Base-by-base conservation (phyloP, 1,284 basidiomycete genomes). In the Pseudozyma thailandica region DNA sequence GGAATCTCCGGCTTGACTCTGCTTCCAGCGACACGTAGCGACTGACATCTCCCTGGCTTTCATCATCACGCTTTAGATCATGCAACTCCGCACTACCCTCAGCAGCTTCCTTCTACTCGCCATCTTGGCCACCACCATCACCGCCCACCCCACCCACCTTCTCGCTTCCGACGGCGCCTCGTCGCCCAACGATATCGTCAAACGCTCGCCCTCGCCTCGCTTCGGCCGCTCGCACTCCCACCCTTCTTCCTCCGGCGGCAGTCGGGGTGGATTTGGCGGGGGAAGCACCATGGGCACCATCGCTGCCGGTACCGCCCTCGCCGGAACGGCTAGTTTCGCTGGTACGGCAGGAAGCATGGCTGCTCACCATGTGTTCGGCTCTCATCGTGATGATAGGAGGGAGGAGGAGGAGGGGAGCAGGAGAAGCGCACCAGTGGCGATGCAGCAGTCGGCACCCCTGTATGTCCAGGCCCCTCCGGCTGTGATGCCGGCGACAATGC, bases 401-500 rank as follows among this genome's bases (percentile, higher is more conserved):
- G 3, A 78, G 71, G 9, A 83, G 80, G 42, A 84, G 77, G 18
- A 82, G 77, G 68, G 85, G 79, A 73, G 85, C 13, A 21, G 38
- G 84, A n/a, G n/a, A 74, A 86, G 85, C 53, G 78, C 84, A 15
- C 85, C n/a, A n/a, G n/a, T n/a, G n/a, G n/a, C n/a, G n/a, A n/a
- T n/a, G n/a, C n/a, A n/a, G n/a, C n/a, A n/a, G n/a, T n/a, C n/a
- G n/a, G n/a, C n/a, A n/a, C n/a, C n/a, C n/a, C n/a, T n/a, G n/a
- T n/a, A n/a, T n/a, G n/a, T n/a, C n/a, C n/a, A n/a, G n/a, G n/a
- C n/a, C n/a, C n/a, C n/a, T n/a, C n/a, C 56, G 9, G 31, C 31
- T 7, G 47, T 39, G 21, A 56, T 39, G 27, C 10, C 46, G 16
- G 31, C 15, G 8, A 26, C 39, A 25, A 42, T 20, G 21, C 18